Evolutionary conservation across 2,329 filamentous ascomycete species (phyloP).

Genomic region (Fusarium sp.): DNA sequence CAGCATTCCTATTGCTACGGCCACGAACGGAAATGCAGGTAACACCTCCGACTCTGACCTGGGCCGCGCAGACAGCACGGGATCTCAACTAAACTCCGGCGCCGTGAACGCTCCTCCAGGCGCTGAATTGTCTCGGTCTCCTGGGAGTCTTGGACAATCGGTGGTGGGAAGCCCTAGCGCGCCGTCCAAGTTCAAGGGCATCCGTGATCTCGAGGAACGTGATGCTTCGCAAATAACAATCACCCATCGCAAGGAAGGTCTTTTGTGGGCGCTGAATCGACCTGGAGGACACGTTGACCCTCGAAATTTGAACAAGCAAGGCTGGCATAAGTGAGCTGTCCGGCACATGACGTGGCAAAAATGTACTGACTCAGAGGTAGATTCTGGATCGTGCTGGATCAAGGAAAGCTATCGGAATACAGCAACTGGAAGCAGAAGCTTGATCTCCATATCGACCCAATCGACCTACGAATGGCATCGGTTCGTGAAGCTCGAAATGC

Average conservation of each 20-base stretch:
- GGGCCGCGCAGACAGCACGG: constrained; percentile 80
- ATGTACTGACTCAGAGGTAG: constrained; percentile 61
- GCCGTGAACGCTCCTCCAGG: constrained; percentile 49
- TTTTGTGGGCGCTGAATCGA: constrained; percentile 94
- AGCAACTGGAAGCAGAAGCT: constrained; percentile 99
- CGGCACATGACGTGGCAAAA: background rate
- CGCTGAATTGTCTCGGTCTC: constrained; percentile 69
- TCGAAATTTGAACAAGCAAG: constrained; percentile 94
- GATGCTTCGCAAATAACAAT: constrained; percentile 69
- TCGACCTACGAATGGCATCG: constrained; percentile 96
- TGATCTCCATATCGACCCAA: constrained; percentile 97
- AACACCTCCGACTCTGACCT: constrained; percentile 78
- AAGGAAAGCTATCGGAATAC: constrained; percentile 97
- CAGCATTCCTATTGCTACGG: constrained; percentile 50
- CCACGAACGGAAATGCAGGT: constrained; percentile 62
- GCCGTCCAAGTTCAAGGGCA: constrained; percentile 84
- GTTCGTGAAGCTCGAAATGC: constrained; percentile 96
- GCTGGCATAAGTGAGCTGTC: constrained; percentile 92
- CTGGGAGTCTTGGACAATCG: constrained; percentile 66
- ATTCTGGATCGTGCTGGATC: constrained; percentile 98
- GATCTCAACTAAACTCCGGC: constrained; percentile 73
- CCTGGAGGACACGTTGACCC: constrained; percentile 96
- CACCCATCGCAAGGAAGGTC: constrained; percentile 88
- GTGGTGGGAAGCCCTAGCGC: constrained; percentile 67
- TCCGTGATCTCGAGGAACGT: constrained; percentile 92